These are phyloP conservation scores for Thalassiosira profunda DNA, from an alignment of 108 stramenopile species.

Conservation along the genomic window DNA sequence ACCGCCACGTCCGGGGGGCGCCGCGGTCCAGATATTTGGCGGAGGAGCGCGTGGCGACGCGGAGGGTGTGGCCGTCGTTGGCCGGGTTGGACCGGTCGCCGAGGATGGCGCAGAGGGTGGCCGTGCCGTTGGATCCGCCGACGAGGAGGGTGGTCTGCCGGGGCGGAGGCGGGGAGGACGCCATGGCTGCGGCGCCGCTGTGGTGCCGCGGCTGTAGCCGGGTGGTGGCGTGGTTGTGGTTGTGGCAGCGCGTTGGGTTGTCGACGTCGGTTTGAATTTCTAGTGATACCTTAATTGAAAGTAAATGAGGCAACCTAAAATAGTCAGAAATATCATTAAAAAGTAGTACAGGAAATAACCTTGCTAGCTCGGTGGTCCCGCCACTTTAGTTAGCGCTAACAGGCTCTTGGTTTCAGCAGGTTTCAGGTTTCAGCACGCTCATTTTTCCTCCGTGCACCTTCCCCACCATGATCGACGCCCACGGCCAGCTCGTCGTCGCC, in stretches of 20 bases:
- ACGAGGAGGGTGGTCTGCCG: conserved; percentile 54
- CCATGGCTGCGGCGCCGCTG: too few species aligned
- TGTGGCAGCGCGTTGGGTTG: too few species aligned
- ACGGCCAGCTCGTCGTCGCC: conserved; percentile 15
- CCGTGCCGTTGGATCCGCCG: conserved; percentile 57
- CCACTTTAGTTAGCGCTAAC: too few species aligned
- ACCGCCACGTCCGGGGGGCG: conserved; percentile 36
- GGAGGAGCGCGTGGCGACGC: conserved; percentile 47
- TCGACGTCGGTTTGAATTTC: too few species aligned
- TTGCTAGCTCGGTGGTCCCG: too few species aligned
- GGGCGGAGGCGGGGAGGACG: not conserved
- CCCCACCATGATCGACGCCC: not conserved
- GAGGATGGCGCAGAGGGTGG: conserved; percentile 51
- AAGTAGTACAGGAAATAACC: too few species aligned
- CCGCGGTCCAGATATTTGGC: conserved; percentile 19
- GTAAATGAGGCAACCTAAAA: too few species aligned
- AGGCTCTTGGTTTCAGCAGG: too few species aligned
- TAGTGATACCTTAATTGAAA: too few species aligned
- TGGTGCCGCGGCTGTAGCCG: not conserved
- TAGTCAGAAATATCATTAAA: too few species aligned
- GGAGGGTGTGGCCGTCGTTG: conserved; percentile 38
- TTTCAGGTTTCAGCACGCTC: too few species aligned
- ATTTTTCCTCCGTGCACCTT: too few species aligned
- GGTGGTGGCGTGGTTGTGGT: not conserved
- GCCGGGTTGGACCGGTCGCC: conserved; percentile 49